Conservation (phyloP, 306 rosid genomes). For the Betula pendula region DNA sequence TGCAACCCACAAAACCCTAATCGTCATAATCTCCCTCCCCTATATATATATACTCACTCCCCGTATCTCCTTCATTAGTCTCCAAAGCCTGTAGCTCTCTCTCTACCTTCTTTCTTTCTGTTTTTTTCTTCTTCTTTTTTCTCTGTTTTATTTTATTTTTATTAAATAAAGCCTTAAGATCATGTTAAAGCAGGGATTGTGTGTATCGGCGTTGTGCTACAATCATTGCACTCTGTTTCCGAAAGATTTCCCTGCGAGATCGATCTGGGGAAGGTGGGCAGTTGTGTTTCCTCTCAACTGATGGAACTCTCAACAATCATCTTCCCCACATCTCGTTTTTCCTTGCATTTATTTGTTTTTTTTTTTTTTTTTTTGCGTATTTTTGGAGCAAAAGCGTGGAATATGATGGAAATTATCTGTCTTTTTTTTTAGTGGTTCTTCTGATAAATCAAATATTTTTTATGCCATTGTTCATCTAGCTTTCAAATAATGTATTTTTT, state of each 20-base stretch:
- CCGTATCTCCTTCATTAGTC: no score
- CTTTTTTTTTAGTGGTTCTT: no score
- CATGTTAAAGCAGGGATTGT: constrained; percentile 55
- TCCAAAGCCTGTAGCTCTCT: neutral
- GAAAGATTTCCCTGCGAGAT: constrained; percentile 76
- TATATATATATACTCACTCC: neutral
- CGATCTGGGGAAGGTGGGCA: constrained; percentile 65
- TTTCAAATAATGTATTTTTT: no score
- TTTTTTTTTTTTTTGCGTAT: neutral
- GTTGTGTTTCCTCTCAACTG: constrained; percentile 48
- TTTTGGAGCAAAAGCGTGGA: neutral
- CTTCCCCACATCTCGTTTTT: constrained; percentile 43
- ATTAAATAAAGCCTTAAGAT: neutral
- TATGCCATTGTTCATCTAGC: no score
- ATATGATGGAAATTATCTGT: no score
- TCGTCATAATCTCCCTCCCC: neutral
- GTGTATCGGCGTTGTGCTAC: constrained; percentile 77
- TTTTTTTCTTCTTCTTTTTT: no score
- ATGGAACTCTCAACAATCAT: constrained; percentile 71
- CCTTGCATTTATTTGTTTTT: no score
- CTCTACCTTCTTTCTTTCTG: neutral
- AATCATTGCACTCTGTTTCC: constrained; percentile 55
- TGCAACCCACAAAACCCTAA: constrained; percentile 11
- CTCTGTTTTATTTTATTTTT: neutral
- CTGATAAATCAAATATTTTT: no score